These are phyloP conservation scores for Stephania japonica DNA, from an alignment of 164 flowering plant species.

Conservation along the genomic window DNA sequence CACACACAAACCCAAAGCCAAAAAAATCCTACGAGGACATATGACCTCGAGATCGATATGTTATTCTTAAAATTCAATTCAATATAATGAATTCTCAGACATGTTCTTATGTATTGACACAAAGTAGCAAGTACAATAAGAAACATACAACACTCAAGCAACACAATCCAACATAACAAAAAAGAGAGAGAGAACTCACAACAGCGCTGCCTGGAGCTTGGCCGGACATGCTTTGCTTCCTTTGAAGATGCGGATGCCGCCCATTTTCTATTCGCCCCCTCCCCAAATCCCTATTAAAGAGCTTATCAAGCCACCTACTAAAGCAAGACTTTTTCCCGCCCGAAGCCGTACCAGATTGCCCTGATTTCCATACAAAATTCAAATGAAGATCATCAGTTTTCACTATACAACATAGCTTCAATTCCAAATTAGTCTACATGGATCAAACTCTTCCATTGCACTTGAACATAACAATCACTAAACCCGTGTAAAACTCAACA, in stretches of 20 bases:
- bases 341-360: constrained; percentile 46
- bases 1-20: neutral
- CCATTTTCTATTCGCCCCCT: constrained; percentile 22
- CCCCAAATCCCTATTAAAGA: constrained; percentile 49
- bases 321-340: constrained; percentile 59
- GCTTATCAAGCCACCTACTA: constrained; percentile 78
- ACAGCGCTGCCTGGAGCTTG: constrained; percentile 50
- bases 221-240: constrained; percentile 66
- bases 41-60: no score
- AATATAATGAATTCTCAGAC: neutral
- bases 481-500: no score
- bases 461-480: no score
- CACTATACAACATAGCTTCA: no score
- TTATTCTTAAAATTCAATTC: neutral
- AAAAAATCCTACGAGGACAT: no score
- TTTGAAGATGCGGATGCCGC: constrained; percentile 46
- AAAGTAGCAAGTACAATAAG: neutral
- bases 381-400: constrained; percentile 7
- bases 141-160: neutral
- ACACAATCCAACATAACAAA: neutral
- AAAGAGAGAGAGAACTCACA: constrained; percentile 29
- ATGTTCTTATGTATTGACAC: neutral
- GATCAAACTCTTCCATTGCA: neutral
- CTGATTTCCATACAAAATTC: constrained; percentile 33
- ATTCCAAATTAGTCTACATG: neutral